Percentiles rank a stretch among this genome's conserved stretches.
Evolutionary conservation across 331 rosid species (phyloP).

Genomic region (Phaseolus coccineus): DNA sequence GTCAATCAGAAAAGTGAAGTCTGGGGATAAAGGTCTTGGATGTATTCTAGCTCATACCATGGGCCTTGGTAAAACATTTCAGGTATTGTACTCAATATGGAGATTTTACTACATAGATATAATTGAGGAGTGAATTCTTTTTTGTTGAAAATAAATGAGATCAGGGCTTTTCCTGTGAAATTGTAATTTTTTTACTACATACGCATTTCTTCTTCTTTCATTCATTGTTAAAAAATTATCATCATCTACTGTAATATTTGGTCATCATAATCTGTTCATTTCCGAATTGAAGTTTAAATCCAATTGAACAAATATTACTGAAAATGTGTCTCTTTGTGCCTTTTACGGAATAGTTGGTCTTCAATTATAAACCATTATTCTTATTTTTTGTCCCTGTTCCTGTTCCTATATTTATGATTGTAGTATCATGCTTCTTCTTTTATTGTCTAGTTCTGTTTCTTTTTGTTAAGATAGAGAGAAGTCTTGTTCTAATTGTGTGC

Average conservation of each 20-base stretch:
- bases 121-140: conserved; percentile 12
- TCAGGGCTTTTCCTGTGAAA: conserved; percentile 16
- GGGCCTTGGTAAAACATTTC: conserved; percentile 99
- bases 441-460: background rate
- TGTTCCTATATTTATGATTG: background rate
- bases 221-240: background rate
- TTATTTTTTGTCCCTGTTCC: background rate
- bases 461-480: background rate
- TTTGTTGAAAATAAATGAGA: conserved; percentile 27
- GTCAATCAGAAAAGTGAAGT: conserved; percentile 85
- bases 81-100: conserved; percentile 59
- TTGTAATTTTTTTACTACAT: conserved; percentile 14
- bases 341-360: background rate
- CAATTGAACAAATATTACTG: conserved; percentile 2
- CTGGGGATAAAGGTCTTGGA: conserved; percentile 98
- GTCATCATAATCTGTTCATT: conserved; percentile 27
- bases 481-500: background rate
- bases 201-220: background rate
- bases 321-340: background rate
- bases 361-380: background rate
- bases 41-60: conserved; percentile 98
- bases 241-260: conserved; percentile 12
- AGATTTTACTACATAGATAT: conserved; percentile 25
- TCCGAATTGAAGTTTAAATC: conserved; percentile 30
- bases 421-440: background rate